Evolutionary conservation across 306 rosid species (phyloP), one percentile per base, ranked within the genome.

Genomic region (Amphicarpaea edgeworthii): DNA sequence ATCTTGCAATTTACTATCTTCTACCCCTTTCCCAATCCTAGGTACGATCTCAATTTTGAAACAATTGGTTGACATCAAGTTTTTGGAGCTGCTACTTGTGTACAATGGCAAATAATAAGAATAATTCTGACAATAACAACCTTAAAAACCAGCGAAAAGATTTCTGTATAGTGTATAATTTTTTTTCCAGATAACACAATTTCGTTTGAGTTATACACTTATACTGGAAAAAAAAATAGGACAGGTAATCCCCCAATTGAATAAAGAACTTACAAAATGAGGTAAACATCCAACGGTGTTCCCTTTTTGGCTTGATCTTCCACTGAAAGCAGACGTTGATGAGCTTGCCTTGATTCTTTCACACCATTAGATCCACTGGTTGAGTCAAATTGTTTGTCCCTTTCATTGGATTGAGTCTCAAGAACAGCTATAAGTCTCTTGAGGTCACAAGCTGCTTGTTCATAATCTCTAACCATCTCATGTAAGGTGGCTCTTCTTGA

Each of bases 401-500:
- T 90, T 84, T 81, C 87, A 70, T 49, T 78, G 70, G 90, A 86
- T 83, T 89, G 90, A 82, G 84, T 81, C 86, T 89, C 89, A 78
- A 90, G 81, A 74, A 90, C 40, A 72, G 86, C 77, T 32, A 85
- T 4, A 49, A 90, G 86, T 81, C 83, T 92, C 78, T 78, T 86
- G 76, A 90, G 93, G 82, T 90, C 97, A 75, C 79, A 83, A 74
- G 96, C 86, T 17, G 93, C 96, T 81, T 89, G 89, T 64, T 80
- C 89, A 72, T 90, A 87, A 67, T 95, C 97, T 79, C 96, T 85
- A 58, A 95, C 91, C 93, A 77, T 89, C 82, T 92, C 97, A 74
- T 92, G 89, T 69, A 95, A 82, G 79, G 89, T 85, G 41, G 96
- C 98, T 81, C 98, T 90, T 89, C 97, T 90, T 73, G 96, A 88